A percentile compares a stretch with the other conserved stretches of the same genome.
These are phyloP conservation scores for Ceratobasidium sp. DNA, from an alignment of 1,284 basidiomycete genomes.

Conservation along the genomic window DNA sequence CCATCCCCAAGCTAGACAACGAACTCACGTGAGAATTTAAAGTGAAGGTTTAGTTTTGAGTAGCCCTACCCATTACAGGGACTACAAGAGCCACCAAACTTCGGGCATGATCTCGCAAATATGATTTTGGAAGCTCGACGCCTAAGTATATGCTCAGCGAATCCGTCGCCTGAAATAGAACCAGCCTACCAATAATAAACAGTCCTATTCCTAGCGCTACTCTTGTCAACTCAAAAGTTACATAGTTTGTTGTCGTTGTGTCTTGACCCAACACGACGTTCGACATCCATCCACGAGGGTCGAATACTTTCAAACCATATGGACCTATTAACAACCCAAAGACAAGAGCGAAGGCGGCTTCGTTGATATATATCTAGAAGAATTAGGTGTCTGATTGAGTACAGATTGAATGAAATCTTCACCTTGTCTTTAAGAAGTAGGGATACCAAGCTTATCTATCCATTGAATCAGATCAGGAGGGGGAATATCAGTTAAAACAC, in stretches of 20 bases:
- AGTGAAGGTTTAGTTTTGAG: constrained; percentile 49
- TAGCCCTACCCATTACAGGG: constrained; percentile 70
- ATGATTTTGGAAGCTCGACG: constrained; percentile 73
- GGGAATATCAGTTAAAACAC: too few species aligned
- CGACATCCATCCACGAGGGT: constrained; percentile 81
- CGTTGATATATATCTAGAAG: constrained; percentile 82
- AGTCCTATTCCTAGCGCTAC: constrained; percentile 70
- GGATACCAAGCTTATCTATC: constrained; percentile 83
- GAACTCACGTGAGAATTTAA: not conserved
- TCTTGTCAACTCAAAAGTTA: constrained; percentile 75
- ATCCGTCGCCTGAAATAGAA: too few species aligned
- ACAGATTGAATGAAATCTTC: not conserved
- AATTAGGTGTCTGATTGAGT: not conserved
- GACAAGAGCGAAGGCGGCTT: constrained; percentile 89
- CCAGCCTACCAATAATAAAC: constrained; percentile 60
- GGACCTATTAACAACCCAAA: constrained; percentile 80
- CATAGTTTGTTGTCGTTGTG: constrained; percentile 58
- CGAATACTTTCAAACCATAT: constrained; percentile 78
- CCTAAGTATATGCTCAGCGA: constrained; percentile 56
- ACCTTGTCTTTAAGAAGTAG: constrained; percentile 86
- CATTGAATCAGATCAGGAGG: not conserved
- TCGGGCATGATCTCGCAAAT: constrained; percentile 61
- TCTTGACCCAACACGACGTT: constrained; percentile 47
- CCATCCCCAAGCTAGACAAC: constrained; percentile 72
- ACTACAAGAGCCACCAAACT: constrained; percentile 75